These are phyloP conservation scores for Pelargonium nanum DNA, from an alignment of 345 rosid species.

Conservation along the genomic window DNA sequence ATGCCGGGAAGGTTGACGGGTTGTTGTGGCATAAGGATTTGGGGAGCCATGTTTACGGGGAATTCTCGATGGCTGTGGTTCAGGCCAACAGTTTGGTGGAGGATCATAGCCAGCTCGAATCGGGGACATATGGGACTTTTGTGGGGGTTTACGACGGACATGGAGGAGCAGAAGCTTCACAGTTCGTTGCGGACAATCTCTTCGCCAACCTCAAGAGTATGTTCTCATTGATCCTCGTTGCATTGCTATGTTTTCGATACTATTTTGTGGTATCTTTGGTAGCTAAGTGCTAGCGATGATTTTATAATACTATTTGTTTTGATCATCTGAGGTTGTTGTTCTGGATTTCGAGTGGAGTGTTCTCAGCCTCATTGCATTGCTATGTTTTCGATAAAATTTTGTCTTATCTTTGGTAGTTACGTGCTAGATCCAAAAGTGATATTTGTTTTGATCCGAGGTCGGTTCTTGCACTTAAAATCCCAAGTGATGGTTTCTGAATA, in stretches of 20 bases:
- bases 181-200: conserved; percentile 45
- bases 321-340: too few species aligned
- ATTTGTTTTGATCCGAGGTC: too few species aligned
- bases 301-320: too few species aligned
- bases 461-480: too few species aligned
- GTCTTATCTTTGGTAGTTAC: too few species aligned
- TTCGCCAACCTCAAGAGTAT: conserved; percentile 57
- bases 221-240: conserved; percentile 2
- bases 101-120: conserved; percentile 84
- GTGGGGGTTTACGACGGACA: conserved; percentile 83
- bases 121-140: conserved; percentile 57
- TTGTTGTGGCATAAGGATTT: conserved; percentile 62
- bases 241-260: neutral
- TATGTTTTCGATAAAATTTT: too few species aligned
- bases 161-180: conserved; percentile 72
- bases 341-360: too few species aligned
- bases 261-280: too few species aligned
- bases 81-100: conserved; percentile 68
- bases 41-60: conserved; percentile 56
- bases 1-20: conserved; percentile 31
- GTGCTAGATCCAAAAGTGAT: too few species aligned
- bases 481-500: too few species aligned
- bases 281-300: too few species aligned
- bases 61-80: conserved; percentile 69
- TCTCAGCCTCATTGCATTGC: too few species aligned